A percentile compares a stretch with the other conserved stretches of the same genome.
Conservation (phyloP, 2,329 filamentous ascomycete species). For the Monosporascus cannonballus region DNA sequence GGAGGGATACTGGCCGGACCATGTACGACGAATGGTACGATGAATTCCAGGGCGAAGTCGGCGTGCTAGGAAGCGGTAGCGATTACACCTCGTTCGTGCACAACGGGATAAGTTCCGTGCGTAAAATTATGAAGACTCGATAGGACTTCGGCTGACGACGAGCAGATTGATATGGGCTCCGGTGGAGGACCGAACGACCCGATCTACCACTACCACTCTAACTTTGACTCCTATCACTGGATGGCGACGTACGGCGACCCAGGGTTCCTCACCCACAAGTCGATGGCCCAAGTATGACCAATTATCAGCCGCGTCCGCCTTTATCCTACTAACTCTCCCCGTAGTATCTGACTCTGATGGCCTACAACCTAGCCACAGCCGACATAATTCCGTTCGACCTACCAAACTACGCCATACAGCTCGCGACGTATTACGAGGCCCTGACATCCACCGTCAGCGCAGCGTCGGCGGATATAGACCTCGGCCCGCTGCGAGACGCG, state of each 20-base stretch:
- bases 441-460: conserved; percentile 27
- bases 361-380: conserved; percentile 31
- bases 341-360: conserved; percentile 33
- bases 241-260: conserved; percentile 74
- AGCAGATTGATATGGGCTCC: conserved; percentile 54
- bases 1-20: conserved; percentile 42
- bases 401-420: conserved; percentile 33
- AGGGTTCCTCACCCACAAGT: conserved; percentile 52
- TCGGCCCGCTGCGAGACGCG: conserved; percentile 30
- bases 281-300: conserved; percentile 45
- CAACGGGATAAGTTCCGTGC: conserved; percentile 34
- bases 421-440: conserved; percentile 32
- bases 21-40: conserved; percentile 37
- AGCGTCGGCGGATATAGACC: conserved; percentile 29
- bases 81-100: conserved; percentile 66
- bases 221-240: conserved; percentile 82
- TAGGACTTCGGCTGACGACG: conserved; percentile 1
- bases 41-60: conserved; percentile 40
- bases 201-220: conserved; percentile 73
- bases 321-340: not conserved
- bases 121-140: conserved; percentile 29
- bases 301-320: not conserved
- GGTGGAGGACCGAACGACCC: conserved; percentile 37
- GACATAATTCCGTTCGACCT: conserved; percentile 35
- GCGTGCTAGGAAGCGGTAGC: conserved; percentile 57